These are phyloP conservation scores for Cladosporium austrohemisphaericum DNA, from an alignment of 2,329 filamentous ascomycete species.

Conservation along the genomic window DNA sequence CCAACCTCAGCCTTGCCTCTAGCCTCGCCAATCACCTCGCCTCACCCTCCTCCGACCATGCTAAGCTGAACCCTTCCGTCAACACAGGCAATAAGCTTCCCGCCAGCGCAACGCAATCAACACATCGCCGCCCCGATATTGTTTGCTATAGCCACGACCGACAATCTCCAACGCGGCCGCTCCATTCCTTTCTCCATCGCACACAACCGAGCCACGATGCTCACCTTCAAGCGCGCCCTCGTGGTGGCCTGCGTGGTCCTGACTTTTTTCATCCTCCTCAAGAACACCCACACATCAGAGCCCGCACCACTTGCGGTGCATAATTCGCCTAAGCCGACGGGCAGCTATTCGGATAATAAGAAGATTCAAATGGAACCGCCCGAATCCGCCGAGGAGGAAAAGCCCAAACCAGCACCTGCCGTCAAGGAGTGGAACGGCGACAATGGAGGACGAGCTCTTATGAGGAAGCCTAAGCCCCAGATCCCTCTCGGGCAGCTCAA, in stretches of 20 bases:
- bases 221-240: slow-evolving; percentile 73
- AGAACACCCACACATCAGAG: slow-evolving; percentile 50
- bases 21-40: background rate
- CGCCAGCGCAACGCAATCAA: too few relatives aligned
- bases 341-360: slow-evolving; percentile 34
- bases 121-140: too few relatives aligned
- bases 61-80: too few relatives aligned
- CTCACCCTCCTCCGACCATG: background rate
- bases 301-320: slow-evolving; percentile 21
- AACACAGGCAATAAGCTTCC: too few relatives aligned
- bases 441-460: slow-evolving; percentile 26
- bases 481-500: slow-evolving; percentile 67
- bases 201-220: slow-evolving; percentile 50
- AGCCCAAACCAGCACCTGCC: slow-evolving; percentile 28
- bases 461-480: slow-evolving; percentile 50
- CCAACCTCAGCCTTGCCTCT: background rate
- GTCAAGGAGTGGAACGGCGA: slow-evolving; percentile 24
- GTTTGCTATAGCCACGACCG: too few relatives aligned
- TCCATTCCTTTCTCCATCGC: background rate
- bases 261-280: slow-evolving; percentile 66
- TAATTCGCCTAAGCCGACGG: slow-evolving; percentile 37
- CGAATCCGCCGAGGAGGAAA: slow-evolving; percentile 16
- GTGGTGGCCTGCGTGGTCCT: slow-evolving; percentile 67
- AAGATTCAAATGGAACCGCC: slow-evolving; percentile 28
- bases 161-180: background rate